Conservation (phyloP, 2,329 filamentous ascomycete species). For the Beauveria brongniartii region DNA sequence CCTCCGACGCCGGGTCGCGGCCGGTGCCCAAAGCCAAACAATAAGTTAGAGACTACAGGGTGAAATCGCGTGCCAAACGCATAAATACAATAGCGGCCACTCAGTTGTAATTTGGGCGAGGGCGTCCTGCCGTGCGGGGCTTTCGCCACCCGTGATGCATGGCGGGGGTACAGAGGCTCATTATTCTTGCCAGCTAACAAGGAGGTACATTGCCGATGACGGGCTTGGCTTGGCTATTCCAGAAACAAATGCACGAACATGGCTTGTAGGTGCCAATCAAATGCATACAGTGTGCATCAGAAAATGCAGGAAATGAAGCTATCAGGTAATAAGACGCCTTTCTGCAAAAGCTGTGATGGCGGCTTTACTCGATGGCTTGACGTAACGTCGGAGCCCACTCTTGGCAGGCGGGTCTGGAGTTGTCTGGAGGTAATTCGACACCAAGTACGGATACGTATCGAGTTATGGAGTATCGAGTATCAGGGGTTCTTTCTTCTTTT, state of each 20-base stretch:
- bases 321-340: slow-evolving; percentile 4
- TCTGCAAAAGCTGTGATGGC: neutral
- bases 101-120: neutral
- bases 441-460: too few species aligned
- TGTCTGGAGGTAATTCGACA: neutral
- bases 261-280: neutral
- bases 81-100: neutral
- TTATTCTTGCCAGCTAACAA: neutral
- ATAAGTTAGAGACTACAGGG: neutral
- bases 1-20: slow-evolving; percentile 22
- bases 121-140: neutral
- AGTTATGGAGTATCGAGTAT: too few species aligned
- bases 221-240: neutral
- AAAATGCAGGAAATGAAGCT: neutral
- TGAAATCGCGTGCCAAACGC: neutral
- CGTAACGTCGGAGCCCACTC: slow-evolving; percentile 1
- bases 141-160: neutral
- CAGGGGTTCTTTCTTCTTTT: too few species aligned
- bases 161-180: neutral
- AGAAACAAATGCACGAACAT: neutral
- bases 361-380: slow-evolving; percentile 9
- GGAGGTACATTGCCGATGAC: neutral
- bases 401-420: neutral
- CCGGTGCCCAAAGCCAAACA: neutral
- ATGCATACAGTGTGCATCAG: neutral